phyloP scores from a whole-genome alignment of 2,329 filamentous ascomycete genomes.

The Daldinia sp. region DNA sequence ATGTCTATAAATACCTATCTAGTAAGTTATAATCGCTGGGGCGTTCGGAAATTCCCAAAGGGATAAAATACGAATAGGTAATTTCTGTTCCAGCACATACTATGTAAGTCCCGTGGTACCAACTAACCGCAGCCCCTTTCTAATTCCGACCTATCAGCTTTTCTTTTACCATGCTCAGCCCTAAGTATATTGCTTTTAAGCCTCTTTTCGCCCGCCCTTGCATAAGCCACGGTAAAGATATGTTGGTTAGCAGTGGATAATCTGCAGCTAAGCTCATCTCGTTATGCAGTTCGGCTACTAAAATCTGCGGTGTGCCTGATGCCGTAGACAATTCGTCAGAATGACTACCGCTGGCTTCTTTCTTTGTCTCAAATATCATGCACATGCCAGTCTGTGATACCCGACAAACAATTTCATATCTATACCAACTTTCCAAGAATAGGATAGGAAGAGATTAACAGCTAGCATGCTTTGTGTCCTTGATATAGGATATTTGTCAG shows the following conservation, averaged over 20 bases:
- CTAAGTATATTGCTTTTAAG: background rate
- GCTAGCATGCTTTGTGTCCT: background rate
- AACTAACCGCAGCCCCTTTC: background rate
- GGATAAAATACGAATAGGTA: background rate
- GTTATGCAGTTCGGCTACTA: background rate
- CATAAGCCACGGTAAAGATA: background rate
- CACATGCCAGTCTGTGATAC: background rate
- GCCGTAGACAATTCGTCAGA: background rate
- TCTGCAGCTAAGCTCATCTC: background rate
- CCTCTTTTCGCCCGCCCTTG: background rate
- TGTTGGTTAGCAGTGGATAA: background rate
- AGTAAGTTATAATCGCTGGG: background rate
- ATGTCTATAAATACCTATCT: background rate
- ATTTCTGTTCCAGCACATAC: background rate
- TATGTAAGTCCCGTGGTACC: background rate
- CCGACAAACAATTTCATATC: background rate
- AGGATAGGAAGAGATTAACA: background rate
- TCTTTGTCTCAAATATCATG: background rate
- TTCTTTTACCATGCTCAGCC: background rate
- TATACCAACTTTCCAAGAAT: background rate
- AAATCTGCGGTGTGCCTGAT: background rate
- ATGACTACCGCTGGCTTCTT: background rate
- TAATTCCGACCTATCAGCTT: background rate
- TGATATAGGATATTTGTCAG: background rate
- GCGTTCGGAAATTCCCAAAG: background rate